Evolutionary conservation across 2,329 filamentous ascomycete species (phyloP).

Genomic region (Beauveria rudraprayagi): DNA sequence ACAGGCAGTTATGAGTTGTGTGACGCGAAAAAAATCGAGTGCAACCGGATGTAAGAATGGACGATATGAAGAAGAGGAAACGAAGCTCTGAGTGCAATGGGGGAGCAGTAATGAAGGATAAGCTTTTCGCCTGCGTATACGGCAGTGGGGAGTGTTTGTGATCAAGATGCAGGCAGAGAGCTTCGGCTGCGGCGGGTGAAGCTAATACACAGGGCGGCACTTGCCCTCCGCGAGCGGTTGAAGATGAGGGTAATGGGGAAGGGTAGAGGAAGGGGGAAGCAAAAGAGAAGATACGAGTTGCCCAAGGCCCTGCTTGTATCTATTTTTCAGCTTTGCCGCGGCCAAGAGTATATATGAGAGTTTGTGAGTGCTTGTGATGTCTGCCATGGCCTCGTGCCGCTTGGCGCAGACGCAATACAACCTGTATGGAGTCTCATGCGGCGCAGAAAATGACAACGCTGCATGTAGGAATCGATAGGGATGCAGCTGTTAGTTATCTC

Average conservation of each 20-base stretch:
- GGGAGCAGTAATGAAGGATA: background rate
- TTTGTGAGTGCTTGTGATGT: background rate
- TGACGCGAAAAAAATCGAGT: background rate
- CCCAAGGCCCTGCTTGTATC: background rate
- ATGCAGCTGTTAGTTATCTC: too few species aligned
- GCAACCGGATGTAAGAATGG: background rate
- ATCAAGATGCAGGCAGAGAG: background rate
- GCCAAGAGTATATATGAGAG: background rate
- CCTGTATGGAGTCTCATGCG: background rate
- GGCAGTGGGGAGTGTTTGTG: background rate
- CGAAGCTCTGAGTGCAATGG: background rate
- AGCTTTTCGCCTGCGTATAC: background rate
- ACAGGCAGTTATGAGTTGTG: background rate
- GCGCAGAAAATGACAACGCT: background rate
- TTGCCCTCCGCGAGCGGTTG: background rate
- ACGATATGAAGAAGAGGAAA: background rate
- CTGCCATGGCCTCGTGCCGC: slow-evolving; percentile 1
- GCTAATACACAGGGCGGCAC: slow-evolving; percentile 4
- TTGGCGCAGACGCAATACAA: slow-evolving; percentile 7
- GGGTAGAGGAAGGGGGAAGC: too few species aligned
- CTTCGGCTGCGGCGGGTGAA: background rate
- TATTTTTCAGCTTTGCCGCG: background rate
- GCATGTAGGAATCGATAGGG: background rate
- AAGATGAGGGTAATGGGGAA: background rate
- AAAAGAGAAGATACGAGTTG: background rate